phyloP scores from a whole-genome alignment of 768 basidiomycete species.

The Russula sp. region DNA sequence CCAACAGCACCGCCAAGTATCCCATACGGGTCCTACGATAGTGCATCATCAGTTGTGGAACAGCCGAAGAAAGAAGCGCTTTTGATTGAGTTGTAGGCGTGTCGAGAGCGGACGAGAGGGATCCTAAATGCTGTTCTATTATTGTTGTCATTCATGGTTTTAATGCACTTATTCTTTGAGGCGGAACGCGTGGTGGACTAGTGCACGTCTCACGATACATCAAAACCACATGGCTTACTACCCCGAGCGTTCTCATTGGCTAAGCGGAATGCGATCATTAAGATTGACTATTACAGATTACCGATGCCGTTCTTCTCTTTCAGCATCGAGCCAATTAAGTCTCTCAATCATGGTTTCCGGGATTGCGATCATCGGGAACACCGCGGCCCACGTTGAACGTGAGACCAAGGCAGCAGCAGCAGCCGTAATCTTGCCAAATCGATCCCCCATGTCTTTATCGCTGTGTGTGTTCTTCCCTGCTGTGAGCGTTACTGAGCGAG shows the following conservation, averaged over 20 bases:
- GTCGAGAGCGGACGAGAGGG: background rate
- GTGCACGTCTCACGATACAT: background rate
- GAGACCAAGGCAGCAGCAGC: background rate
- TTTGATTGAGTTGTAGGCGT: conserved; percentile 27
- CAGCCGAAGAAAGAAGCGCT: conserved; percentile 31
- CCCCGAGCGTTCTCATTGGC: background rate
- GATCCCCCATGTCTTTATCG: background rate
- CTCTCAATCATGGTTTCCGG: background rate
- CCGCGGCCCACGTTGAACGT: background rate
- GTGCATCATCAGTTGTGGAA: conserved; percentile 21
- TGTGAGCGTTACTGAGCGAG: background rate
- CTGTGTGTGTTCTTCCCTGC: background rate
- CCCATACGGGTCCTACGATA: conserved; percentile 23
- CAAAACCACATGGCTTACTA: background rate
- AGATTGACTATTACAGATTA: background rate
- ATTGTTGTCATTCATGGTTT: conserved; percentile 13
- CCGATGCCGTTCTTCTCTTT: background rate
- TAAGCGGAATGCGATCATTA: background rate
- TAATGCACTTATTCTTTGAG: background rate
- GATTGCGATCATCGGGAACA: background rate
- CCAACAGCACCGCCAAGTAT: conserved; percentile 27
- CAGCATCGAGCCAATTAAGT: background rate
- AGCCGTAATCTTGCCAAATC: background rate
- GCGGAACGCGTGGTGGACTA: too few species aligned
- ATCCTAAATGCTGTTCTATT: conserved; percentile 3